Base-by-base conservation (phyloP, 2,329 filamentous ascomycete genomes). In the Zymoseptoria ardabiliae region DNA sequence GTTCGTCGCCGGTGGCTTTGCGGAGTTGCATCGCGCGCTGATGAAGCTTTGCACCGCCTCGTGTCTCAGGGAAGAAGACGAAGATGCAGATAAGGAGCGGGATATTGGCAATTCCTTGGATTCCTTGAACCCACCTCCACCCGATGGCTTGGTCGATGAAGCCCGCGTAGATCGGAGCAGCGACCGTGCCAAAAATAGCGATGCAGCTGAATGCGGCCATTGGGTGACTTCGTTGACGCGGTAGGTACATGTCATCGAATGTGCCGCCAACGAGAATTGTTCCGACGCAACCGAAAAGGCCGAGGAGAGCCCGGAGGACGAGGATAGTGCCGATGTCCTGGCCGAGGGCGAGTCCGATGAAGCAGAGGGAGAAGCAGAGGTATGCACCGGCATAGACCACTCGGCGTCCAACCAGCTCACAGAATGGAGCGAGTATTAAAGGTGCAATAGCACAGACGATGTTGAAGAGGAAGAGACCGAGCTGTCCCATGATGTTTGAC, bases 41-140 rank as follows among this genome's bases (percentile, higher is more conserved):
- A 66, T 76, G 72, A 7, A 82, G 73, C n/a, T 72, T 69, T 0
- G 78, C 77, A 57, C 76, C 75, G 52, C 77, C 78, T n/a, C 77
- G 75, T 17, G 78, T 80, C 60, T 80, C 78, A 3, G 71, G 71
- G 54, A 80, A 77, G 69, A 75, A 76, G 63, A 77, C 54, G 57
- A 76, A 71, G 62, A 80, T 74, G 57, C 73, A 62, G 61, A 80
- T 73, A 17, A 76, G 68, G 6, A 81, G 76, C 4, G 79, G 79
- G 30, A 81, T 74, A 66, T 81, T 81, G 64, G 77, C 75, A 3
- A 82, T 66, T 7, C 79, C 79, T 64, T 82, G 79, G 50, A 82
- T 78, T 55, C 79, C 80, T 67, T 82, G 74, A n/a, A 81, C 76
- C 80, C 80, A 82, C 57, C 80, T 72, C 80, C 80, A 82, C 57